phyloP scores from a whole-genome alignment of 2,329 filamentous ascomycete genomes.

The Penicillium aurantiogriseum region DNA sequence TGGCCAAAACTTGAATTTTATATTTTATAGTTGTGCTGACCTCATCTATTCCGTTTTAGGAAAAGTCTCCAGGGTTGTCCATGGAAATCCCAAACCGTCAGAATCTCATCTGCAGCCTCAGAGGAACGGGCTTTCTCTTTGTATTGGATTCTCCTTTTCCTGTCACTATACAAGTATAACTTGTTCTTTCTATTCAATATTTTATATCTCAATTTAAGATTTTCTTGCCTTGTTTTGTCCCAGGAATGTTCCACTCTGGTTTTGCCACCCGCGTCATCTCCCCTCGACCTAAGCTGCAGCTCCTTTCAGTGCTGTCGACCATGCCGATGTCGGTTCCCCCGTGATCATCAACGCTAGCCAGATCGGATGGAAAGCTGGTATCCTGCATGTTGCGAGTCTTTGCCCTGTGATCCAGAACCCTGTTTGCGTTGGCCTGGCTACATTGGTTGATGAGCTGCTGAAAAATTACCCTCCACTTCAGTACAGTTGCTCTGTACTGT shows the following conservation, averaged over 20 bases:
- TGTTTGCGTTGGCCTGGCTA: neutral
- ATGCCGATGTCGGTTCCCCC: conserved; percentile 12
- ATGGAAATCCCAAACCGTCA: neutral
- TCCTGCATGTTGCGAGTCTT: conserved; percentile 1
- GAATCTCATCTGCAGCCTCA: neutral
- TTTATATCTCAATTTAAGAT: neutral
- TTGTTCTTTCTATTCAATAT: neutral
- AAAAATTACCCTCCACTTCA: neutral
- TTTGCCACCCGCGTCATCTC: conserved; percentile 26
- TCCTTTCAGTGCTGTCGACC: conserved; percentile 8
- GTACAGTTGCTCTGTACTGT: neutral
- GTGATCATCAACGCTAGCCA: conserved; percentile 12
- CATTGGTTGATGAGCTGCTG: conserved; percentile 7
- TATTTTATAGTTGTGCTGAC: conserved; percentile 5
- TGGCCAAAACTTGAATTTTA: neutral
- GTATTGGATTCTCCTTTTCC: neutral
- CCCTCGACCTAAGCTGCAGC: conserved; percentile 12
- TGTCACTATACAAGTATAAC: neutral
- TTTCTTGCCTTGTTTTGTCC: conserved; percentile 2
- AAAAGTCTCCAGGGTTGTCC: neutral
- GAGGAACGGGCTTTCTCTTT: neutral
- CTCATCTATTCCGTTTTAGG: conserved; percentile 3
- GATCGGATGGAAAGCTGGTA: conserved; percentile 6
- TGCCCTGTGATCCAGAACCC: neutral
- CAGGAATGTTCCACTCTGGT: conserved; percentile 14